Conservation (phyloP, 768 basidiomycete genomes). For the Lentinula edodes region DNA sequence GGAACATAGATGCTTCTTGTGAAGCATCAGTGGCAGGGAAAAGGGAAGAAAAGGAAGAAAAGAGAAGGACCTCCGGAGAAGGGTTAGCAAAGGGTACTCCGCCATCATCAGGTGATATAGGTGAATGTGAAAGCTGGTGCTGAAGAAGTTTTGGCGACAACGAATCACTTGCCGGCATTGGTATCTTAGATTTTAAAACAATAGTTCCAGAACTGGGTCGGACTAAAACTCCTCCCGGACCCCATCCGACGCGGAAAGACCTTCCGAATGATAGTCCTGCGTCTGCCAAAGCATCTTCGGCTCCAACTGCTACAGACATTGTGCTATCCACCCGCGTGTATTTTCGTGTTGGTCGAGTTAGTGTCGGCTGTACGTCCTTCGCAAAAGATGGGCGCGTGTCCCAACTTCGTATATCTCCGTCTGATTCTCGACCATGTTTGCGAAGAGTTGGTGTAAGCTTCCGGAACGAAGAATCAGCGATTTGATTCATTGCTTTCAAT, state of each 20-base stretch:
- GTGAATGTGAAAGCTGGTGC: constrained; percentile 70
- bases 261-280: constrained; percentile 83
- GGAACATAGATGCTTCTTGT: constrained; percentile 76
- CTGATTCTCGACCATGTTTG: constrained; percentile 76
- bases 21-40: constrained; percentile 69
- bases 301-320: constrained; percentile 57
- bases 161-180: constrained; percentile 31
- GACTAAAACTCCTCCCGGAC: constrained; percentile 62
- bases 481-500: constrained; percentile 47
- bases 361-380: constrained; percentile 58
- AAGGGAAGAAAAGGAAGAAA: constrained; percentile 69
- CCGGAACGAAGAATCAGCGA: constrained; percentile 20
- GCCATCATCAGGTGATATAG: constrained; percentile 64
- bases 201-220: constrained; percentile 64
- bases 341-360: constrained; percentile 74
- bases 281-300: constrained; percentile 67
- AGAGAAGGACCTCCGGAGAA: constrained; percentile 53
- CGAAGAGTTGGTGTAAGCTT: constrained; percentile 34
- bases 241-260: constrained; percentile 89
- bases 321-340: constrained; percentile 70
- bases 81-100: constrained; percentile 68
- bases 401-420: constrained; percentile 59
- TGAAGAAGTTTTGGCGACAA: constrained; percentile 62
- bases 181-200: constrained; percentile 46
- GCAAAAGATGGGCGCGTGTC: constrained; percentile 75